Conservation (phyloP, 768 basidiomycete genomes). For the Roridomyces roridus region DNA sequence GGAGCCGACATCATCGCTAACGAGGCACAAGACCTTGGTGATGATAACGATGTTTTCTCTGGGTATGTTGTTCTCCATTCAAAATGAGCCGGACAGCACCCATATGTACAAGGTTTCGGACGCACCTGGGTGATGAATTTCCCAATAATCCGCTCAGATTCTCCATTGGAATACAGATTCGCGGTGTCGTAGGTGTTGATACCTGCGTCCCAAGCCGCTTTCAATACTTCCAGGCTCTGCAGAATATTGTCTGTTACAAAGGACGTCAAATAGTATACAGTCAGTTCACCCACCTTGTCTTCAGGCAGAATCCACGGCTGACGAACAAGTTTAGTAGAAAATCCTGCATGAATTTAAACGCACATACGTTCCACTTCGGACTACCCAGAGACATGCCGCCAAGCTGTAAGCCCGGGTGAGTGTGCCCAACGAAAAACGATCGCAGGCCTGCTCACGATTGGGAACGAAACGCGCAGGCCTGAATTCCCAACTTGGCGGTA, state of each 20-base stretch:
- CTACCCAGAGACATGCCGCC: slow-evolving; percentile 1
- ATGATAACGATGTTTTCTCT: slow-evolving; percentile 23
- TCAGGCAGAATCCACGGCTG: neutral
- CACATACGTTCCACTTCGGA: neutral
- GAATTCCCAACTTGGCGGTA: no score
- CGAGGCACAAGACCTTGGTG: slow-evolving; percentile 24
- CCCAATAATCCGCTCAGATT: slow-evolving; percentile 46
- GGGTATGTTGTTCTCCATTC: slow-evolving; percentile 36
- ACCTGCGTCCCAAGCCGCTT: slow-evolving; percentile 47
- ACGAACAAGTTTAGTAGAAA: neutral
- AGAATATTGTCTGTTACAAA: neutral
- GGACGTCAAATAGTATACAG: neutral
- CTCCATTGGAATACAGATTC: slow-evolving; percentile 42
- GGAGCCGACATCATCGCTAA: neutral
- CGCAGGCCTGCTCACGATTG: no score
- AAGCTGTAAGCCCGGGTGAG: neutral
- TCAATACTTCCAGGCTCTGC: slow-evolving; percentile 36
- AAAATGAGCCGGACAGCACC: slow-evolving; percentile 14
- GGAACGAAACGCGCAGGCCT: no score
- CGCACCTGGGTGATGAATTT: slow-evolving; percentile 49
- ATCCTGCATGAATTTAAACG: neutral
- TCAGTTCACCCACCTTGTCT: neutral
- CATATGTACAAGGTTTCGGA: no score
- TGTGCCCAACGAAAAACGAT: no score
- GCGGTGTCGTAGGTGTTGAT: slow-evolving; percentile 45